phyloP scores from a whole-genome alignment of 306 rosid genomes.

The Vigna reflexopilosa region DNA sequence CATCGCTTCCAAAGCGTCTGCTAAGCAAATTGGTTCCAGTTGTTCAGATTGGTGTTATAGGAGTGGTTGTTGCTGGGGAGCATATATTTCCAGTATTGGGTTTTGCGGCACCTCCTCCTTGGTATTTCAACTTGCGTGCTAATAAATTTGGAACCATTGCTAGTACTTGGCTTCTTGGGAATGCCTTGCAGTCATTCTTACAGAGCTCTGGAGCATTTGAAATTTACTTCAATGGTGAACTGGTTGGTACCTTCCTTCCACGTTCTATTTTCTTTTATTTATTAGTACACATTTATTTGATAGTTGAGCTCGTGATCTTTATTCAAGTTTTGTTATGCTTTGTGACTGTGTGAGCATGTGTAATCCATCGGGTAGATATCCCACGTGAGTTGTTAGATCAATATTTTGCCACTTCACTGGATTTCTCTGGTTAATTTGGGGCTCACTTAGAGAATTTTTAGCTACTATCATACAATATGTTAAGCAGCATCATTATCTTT shows the following conservation, averaged over 20 bases:
- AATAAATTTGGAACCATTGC: conserved; percentile 80
- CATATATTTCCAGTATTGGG: conserved; percentile 78
- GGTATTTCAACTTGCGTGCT: conserved; percentile 73
- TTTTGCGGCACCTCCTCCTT: conserved; percentile 69
- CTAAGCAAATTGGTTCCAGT: conserved; percentile 75
- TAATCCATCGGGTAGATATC: conserved; percentile 4
- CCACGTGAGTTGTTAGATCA: conserved; percentile 17
- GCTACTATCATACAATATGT: conserved; percentile 10
- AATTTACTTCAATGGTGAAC: conserved; percentile 76
- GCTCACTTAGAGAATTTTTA: background rate
- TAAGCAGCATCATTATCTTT: background rate
- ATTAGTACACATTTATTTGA: conserved; percentile 3
- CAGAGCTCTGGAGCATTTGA: conserved; percentile 88
- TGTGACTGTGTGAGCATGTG: conserved; percentile 16
- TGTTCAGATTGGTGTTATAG: conserved; percentile 70
- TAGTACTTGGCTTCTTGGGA: conserved; percentile 88
- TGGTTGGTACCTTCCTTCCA: conserved; percentile 62
- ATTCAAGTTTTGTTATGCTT: conserved; percentile 23
- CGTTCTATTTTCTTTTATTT: background rate
- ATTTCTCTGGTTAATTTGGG: background rate
- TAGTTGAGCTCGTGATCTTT: conserved; percentile 19
- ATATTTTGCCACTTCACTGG: conserved; percentile 9
- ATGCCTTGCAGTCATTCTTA: conserved; percentile 73
- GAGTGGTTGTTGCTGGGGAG: conserved; percentile 72
- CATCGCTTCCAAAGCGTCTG: conserved; percentile 71